A percentile compares a stretch with the other conserved stretches of the same genome.
Evolutionary conservation across 2,329 filamentous ascomycete species (phyloP).

Genomic region (Penicillium expansum): DNA sequence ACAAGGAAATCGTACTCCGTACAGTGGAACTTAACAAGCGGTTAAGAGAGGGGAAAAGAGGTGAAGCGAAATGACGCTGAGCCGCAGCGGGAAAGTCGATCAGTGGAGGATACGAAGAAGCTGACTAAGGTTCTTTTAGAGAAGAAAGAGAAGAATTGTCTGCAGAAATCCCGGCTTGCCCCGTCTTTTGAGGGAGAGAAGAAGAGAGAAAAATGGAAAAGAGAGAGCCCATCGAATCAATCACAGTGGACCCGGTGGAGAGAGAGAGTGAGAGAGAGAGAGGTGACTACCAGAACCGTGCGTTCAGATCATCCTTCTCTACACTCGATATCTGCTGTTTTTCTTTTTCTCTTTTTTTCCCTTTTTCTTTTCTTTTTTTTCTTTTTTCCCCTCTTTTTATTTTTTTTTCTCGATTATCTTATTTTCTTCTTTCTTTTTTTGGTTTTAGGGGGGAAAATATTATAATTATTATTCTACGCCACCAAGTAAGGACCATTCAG

Average conservation of each 20-base stretch:
- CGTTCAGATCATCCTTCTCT: conserved; percentile 13
- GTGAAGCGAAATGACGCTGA: conserved; percentile 22
- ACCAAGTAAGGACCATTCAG: conserved; percentile 18
- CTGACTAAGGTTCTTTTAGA: conserved; percentile 26
- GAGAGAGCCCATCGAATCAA: conserved; percentile 13
- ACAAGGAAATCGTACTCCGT: conserved; percentile 5
- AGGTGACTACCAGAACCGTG: conserved; percentile 6
- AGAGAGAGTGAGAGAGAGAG: background rate
- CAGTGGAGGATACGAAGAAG: conserved; percentile 20
- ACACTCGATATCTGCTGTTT: conserved; percentile 4
- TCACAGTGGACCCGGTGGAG: conserved; percentile 11
- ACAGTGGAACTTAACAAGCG: conserved; percentile 4
- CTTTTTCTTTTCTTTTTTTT: background rate
- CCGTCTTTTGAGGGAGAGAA: conserved; percentile 26
- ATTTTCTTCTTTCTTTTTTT: background rate
- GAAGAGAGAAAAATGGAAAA: conserved; percentile 18
- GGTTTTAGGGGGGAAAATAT: background rate
- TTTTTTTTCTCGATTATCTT: background rate
- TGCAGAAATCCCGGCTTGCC: conserved; percentile 16
- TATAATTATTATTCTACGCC: conserved; percentile 8
- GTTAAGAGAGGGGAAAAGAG: conserved; percentile 11
- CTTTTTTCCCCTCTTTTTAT: background rate
- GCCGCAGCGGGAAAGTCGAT: conserved; percentile 29
- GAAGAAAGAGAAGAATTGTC: conserved; percentile 15
- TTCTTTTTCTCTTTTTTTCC: background rate